These are phyloP conservation scores for Bullera alba DNA, from an alignment of 768 basidiomycete genomes.

Conservation along the genomic window DNA sequence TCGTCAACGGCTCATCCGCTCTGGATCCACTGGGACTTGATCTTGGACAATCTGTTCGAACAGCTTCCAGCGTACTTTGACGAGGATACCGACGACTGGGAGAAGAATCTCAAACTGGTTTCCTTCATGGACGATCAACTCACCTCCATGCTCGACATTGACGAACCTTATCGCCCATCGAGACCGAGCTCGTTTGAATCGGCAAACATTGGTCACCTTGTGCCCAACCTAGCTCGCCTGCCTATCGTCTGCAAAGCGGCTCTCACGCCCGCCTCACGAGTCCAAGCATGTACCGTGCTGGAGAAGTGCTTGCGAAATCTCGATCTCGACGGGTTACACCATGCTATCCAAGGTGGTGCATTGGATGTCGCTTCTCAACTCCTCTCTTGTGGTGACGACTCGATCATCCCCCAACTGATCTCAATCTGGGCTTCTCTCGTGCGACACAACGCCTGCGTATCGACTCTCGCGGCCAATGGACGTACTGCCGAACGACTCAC, in stretches of 20 bases:
- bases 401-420: constrained; percentile 14
- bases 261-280: constrained; percentile 6
- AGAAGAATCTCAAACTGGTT: constrained; percentile 19
- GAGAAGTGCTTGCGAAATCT: constrained; percentile 19
- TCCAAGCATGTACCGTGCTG: constrained; percentile 22
- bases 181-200: background rate
- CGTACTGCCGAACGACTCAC: constrained; percentile 8
- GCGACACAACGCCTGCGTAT: constrained; percentile 18
- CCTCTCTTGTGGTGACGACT: constrained; percentile 10
- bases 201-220: background rate
- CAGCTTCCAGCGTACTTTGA: constrained; percentile 34
- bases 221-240: constrained; percentile 13
- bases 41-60: constrained; percentile 39
- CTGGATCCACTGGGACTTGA: constrained; percentile 39
- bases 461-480: constrained; percentile 9
- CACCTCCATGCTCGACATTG: constrained; percentile 16
- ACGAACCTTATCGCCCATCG: too few relatives aligned
- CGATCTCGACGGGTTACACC: constrained; percentile 11
- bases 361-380: constrained; percentile 28
- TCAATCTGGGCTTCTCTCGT: constrained; percentile 35
- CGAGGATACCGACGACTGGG: constrained; percentile 16
- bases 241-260: constrained; percentile 37
- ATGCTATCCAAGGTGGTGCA: constrained; percentile 29
- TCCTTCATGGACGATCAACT: constrained; percentile 40
- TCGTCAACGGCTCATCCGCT: constrained; percentile 22